Evolutionary conservation across 352 stramenopile species (phyloP).

Genomic region (Phytopythium ostracodes): DNA sequence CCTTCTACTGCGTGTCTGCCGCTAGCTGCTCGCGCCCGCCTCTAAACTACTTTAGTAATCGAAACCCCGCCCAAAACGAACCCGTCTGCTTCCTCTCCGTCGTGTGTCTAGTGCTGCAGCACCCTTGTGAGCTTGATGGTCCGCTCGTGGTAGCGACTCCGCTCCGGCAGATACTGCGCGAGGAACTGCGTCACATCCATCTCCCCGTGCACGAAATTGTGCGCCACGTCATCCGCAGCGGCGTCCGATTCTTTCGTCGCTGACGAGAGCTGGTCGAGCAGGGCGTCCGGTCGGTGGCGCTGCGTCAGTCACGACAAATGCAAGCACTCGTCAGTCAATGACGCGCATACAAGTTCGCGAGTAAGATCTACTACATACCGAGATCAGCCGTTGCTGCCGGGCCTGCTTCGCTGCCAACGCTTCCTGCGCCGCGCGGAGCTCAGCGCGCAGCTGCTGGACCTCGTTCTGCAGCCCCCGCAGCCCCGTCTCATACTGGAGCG

Average conservation of each 20-base stretch:
- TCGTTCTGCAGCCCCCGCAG: slow-evolving; percentile 48
- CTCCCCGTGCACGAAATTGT: slow-evolving; percentile 69
- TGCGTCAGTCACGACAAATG: slow-evolving; percentile 16
- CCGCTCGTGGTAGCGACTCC: slow-evolving; percentile 72
- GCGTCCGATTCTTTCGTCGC: slow-evolving; percentile 59
- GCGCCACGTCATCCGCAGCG: slow-evolving; percentile 66
- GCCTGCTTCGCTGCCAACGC: slow-evolving; percentile 62
- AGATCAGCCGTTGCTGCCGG: slow-evolving; percentile 59
- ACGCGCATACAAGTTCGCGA: too few species aligned
- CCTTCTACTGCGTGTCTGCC: not conserved
- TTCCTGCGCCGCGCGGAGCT: slow-evolving; percentile 51
- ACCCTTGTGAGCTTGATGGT: slow-evolving; percentile 70
- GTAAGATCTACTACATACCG: slow-evolving; percentile 43
- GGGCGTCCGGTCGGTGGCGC: slow-evolving; percentile 61
- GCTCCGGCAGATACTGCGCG: slow-evolving; percentile 55
- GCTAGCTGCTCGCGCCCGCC: not conserved
- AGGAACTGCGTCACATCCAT: slow-evolving; percentile 68
- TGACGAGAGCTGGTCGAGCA: slow-evolving; percentile 63
- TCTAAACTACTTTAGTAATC: slow-evolving; percentile 7
- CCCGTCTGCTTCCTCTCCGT: not conserved
- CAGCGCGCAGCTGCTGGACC: slow-evolving; percentile 38
- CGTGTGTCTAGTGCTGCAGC: slow-evolving; percentile 41
- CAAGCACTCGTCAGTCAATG: not conserved
- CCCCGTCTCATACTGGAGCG: slow-evolving; percentile 49
- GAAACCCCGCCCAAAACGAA: slow-evolving; percentile 5